Evolutionary conservation across 2,329 filamentous ascomycete species (phyloP).

Genomic region (Xylaria sp.): DNA sequence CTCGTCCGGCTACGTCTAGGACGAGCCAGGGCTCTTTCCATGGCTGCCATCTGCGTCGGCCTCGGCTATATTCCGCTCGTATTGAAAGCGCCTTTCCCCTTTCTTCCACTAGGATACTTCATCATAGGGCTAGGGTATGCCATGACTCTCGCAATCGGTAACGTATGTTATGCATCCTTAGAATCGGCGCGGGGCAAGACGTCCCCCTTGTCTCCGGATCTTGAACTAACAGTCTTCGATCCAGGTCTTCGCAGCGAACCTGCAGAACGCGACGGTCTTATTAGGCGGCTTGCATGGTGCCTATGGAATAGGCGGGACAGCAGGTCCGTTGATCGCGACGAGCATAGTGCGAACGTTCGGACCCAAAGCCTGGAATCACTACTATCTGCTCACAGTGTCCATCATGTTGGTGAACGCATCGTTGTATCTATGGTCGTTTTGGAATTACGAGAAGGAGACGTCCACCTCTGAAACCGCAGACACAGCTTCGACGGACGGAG

Average conservation of each 20-base stretch:
- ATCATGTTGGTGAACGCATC: slow-evolving; percentile 52
- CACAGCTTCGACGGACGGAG: not conserved
- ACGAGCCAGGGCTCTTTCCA: slow-evolving; percentile 56
- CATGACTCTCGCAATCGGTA: slow-evolving; percentile 51
- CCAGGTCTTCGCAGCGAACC: slow-evolving; percentile 45
- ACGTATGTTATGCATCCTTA: slow-evolving; percentile 35
- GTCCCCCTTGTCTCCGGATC: not conserved
- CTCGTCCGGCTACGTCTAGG: slow-evolving; percentile 57
- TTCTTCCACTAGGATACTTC: slow-evolving; percentile 64
- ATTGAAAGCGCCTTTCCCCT: slow-evolving; percentile 63
- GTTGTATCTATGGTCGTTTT: slow-evolving; percentile 63
- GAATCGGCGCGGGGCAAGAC: not conserved
- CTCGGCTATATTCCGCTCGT: slow-evolving; percentile 61
- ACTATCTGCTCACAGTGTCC: slow-evolving; percentile 63
- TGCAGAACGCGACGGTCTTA: slow-evolving; percentile 49
- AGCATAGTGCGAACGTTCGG: slow-evolving; percentile 55
- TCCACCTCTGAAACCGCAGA: slow-evolving; percentile 30
- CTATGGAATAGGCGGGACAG: slow-evolving; percentile 60
- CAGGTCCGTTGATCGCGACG: slow-evolving; percentile 70
- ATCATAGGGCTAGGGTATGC: slow-evolving; percentile 57
- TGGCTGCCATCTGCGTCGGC: slow-evolving; percentile 52
- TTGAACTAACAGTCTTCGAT: not conserved
- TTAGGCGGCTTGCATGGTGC: slow-evolving; percentile 62
- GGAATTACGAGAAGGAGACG: slow-evolving; percentile 60
- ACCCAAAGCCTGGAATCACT: slow-evolving; percentile 59